A percentile compares a stretch with the other conserved stretches of the same genome.
phyloP scores from a whole-genome alignment of 192 early-diverging fungal genomes.

The Gaertneriomyces sp. region DNA sequence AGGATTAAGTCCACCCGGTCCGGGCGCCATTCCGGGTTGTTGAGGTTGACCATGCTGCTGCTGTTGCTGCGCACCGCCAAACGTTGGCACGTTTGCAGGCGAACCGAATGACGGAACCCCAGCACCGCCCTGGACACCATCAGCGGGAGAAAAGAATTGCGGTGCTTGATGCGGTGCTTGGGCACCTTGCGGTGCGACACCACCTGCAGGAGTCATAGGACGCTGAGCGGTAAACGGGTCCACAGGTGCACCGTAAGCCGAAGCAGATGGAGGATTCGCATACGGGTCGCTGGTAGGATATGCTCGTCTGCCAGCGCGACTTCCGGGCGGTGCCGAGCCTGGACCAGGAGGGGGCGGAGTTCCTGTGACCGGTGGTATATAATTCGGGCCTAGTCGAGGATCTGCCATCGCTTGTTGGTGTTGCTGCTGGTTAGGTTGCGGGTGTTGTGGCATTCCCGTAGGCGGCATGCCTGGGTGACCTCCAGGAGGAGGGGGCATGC shows the following conservation, averaged over 20 bases:
- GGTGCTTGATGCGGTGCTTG: slow-evolving; percentile 6
- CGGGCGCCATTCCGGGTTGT: background rate
- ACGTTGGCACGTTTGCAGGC: slow-evolving; percentile 9
- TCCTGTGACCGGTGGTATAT: slow-evolving; percentile 25
- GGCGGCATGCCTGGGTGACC: background rate
- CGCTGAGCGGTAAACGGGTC: slow-evolving; percentile 26
- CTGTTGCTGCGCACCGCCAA: slow-evolving; percentile 23
- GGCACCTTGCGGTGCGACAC: slow-evolving; percentile 13
- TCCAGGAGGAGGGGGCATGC: background rate
- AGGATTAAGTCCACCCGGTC: too few species aligned
- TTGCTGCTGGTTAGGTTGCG: background rate
- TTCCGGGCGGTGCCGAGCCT: slow-evolving; percentile 23
- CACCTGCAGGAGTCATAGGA: slow-evolving; percentile 12
- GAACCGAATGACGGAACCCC: slow-evolving; percentile 5
- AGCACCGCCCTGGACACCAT: slow-evolving; percentile 1
- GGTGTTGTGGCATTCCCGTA: background rate
- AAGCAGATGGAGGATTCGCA: slow-evolving; percentile 2
- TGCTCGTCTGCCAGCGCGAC: slow-evolving; percentile 17
- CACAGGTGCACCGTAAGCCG: slow-evolving; percentile 1
- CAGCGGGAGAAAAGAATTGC: slow-evolving; percentile 20
- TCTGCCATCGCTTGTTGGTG: background rate
- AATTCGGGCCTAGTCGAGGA: background rate
- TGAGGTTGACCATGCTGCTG: slow-evolving; percentile 2
- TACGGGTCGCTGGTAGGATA: slow-evolving; percentile 26
- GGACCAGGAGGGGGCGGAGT: slow-evolving; percentile 28